Evolutionary conservation across 257 asterid genomes (phyloP).

Genomic region (Coffea canephora): DNA sequence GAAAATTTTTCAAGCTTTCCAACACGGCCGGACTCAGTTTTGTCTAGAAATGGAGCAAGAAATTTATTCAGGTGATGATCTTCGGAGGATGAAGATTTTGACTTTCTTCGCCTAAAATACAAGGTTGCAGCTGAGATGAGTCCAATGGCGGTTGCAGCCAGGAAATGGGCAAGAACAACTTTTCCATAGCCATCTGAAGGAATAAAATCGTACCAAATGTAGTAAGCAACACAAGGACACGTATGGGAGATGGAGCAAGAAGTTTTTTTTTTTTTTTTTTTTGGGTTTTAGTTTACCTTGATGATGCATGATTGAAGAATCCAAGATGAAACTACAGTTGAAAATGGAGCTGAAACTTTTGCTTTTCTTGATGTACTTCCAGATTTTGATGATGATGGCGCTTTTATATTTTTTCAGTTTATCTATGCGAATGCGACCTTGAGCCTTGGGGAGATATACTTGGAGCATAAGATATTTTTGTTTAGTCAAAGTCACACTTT

Average conservation of each 20-base stretch:
- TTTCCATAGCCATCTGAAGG: constrained; percentile 22
- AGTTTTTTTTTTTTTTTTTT: too few relatives aligned
- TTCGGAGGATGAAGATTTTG: constrained; percentile 25
- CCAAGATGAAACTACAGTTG: neutral
- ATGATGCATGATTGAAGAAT: neutral
- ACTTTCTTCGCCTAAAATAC: constrained; percentile 45
- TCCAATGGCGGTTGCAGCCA: constrained; percentile 49
- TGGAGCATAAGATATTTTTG: neutral
- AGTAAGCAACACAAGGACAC: neutral
- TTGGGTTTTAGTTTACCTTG: neutral
- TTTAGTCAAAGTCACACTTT: neutral
- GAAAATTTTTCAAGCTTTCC: constrained; percentile 65
- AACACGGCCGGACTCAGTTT: constrained; percentile 51
- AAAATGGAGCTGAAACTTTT: neutral
- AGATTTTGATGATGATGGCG: neutral
- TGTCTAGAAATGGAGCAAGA: constrained; percentile 61
- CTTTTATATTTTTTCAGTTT: neutral
- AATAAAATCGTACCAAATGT: neutral
- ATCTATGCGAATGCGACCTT: neutral
- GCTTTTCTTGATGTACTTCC: neutral
- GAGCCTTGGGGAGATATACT: neutral
- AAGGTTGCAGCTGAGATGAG: constrained; percentile 46
- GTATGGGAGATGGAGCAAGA: too few relatives aligned
- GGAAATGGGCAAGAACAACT: constrained; percentile 23
- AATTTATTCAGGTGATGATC: constrained; percentile 8